Evolutionary conservation across 2,329 filamentous ascomycete genomes (phyloP), one percentile per base, ranked within the genome.

Genomic region (Diplodia mutila): DNA sequence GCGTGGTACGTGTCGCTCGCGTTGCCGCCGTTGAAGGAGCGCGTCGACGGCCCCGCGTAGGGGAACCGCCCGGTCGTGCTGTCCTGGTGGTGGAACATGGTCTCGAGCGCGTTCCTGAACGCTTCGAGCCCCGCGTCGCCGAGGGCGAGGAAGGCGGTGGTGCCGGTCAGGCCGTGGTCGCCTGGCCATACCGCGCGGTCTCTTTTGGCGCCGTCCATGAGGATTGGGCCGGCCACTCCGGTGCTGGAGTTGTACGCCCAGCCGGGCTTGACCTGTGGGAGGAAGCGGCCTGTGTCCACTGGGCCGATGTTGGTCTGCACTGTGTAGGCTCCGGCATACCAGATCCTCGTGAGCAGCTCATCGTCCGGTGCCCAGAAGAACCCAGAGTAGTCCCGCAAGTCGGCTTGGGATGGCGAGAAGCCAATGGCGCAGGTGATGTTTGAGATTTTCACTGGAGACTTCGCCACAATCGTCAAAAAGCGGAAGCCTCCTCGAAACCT

Each of bases 291-390:
- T 16, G 61, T 53, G 16, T 65, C 23, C 11, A 23, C 8, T 1
- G 61, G 49, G 3, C 81, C 80, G 23, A 78, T 72, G 70, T 81
- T 81, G 0, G 78, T 80, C 71, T 85, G 85, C 29, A 86, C 70
- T 0, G 85, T 87, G 70, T 84, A 86, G 11, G 84, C 84, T 9
- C 83, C 82, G 59, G 75, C 75, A 69, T 85, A 85, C 83, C 84
- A 85, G 67, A 85, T 82, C 52, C 69, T 71, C 27, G 78, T 77
- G 23, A 79, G 61, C 12, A 75, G 67, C 11, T 79, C 75, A 65
- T 79, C 75, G 32, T 73, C 72, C 32, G 59, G 72, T 32, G 54
- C 71, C 53, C 75, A 69, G 63, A 76, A 75, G 32, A 81, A 81
- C 1, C 80, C 80, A 32, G 77, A 74, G 57, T 79, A 80, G 2